phyloP scores from a whole-genome alignment of 116 monocot genomes.

The Cymodocea nodosa region DNA sequence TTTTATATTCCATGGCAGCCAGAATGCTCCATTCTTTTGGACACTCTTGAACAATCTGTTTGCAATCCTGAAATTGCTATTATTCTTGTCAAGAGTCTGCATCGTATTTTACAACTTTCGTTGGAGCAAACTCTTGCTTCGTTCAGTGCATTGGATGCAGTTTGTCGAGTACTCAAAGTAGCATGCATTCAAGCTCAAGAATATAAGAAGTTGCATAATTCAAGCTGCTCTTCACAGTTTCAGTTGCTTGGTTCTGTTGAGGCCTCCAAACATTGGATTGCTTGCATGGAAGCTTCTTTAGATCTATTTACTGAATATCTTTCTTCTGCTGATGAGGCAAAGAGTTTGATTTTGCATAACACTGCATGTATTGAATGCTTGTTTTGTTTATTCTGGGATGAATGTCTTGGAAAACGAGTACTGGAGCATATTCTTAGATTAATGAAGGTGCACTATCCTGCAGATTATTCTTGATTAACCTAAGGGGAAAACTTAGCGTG shows the following conservation, averaged over 20 bases:
- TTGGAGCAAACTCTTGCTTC: slow-evolving; percentile 47
- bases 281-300: slow-evolving; percentile 52
- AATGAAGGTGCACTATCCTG: slow-evolving; percentile 43
- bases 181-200: slow-evolving; percentile 68
- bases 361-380: slow-evolving; percentile 70
- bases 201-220: slow-evolving; percentile 20
- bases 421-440: slow-evolving; percentile 64
- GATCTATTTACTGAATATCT: slow-evolving; percentile 69
- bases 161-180: slow-evolving; percentile 64
- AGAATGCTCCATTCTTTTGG: slow-evolving; percentile 73
- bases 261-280: slow-evolving; percentile 16
- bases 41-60: slow-evolving; percentile 64
- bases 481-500: no score
- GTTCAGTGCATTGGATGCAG: slow-evolving; percentile 50
- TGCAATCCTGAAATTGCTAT: slow-evolving; percentile 52
- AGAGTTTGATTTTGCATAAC: slow-evolving; percentile 48
- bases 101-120: slow-evolving; percentile 61
- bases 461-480: not conserved
- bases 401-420: slow-evolving; percentile 35
- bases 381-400: slow-evolving; percentile 87
- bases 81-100: slow-evolving; percentile 64
- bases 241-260: slow-evolving; percentile 9
- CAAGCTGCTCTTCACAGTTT: not conserved
- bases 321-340: slow-evolving; percentile 41
- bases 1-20: slow-evolving; percentile 39